These are phyloP conservation scores for Colletotrichum australisinense DNA, from an alignment of 2,329 filamentous ascomycete genomes.

Conservation along the genomic window DNA sequence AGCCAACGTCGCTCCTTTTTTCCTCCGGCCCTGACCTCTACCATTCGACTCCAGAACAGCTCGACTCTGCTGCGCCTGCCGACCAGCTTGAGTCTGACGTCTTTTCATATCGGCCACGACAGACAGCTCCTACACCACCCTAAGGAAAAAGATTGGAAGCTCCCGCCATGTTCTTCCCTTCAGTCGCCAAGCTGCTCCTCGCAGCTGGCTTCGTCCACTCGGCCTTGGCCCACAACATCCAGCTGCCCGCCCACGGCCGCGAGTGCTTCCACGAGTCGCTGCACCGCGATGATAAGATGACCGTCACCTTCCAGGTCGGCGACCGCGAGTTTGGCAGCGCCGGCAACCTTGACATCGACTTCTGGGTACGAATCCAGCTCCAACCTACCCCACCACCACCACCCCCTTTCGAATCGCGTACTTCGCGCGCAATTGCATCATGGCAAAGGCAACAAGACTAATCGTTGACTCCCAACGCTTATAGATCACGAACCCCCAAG, in stretches of 20 bases:
- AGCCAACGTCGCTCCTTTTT: constrained; percentile 31
- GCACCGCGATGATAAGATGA: constrained; percentile 97
- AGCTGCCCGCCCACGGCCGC: constrained; percentile 89
- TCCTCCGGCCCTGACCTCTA: constrained; percentile 20
- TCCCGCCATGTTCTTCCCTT: constrained; percentile 55
- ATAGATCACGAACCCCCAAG: constrained; percentile 82
- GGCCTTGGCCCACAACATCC: constrained; percentile 91
- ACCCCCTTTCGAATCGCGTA: neutral
- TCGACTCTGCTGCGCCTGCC: constrained; percentile 8
- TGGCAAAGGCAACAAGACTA: constrained; percentile 6
- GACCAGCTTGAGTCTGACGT: constrained; percentile 21
- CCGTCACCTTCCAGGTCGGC: constrained; percentile 97
- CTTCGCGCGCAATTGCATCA: neutral
- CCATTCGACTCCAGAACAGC: constrained; percentile 15
- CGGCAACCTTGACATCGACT: constrained; percentile 96
- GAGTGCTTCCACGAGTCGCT: constrained; percentile 98
- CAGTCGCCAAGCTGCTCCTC: constrained; percentile 57
- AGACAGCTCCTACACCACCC: constrained; percentile 21
- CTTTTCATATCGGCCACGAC: constrained; percentile 4
- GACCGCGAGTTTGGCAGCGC: constrained; percentile 95
- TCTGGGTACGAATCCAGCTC: constrained; percentile 76
- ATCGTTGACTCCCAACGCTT: constrained; percentile 33
- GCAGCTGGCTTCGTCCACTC: constrained; percentile 61
- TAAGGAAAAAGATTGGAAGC: neutral
- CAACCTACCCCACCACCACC: neutral